These are phyloP conservation scores for Penstemon barbatus DNA, from an alignment of 257 asterid species.

Conservation along the genomic window DNA sequence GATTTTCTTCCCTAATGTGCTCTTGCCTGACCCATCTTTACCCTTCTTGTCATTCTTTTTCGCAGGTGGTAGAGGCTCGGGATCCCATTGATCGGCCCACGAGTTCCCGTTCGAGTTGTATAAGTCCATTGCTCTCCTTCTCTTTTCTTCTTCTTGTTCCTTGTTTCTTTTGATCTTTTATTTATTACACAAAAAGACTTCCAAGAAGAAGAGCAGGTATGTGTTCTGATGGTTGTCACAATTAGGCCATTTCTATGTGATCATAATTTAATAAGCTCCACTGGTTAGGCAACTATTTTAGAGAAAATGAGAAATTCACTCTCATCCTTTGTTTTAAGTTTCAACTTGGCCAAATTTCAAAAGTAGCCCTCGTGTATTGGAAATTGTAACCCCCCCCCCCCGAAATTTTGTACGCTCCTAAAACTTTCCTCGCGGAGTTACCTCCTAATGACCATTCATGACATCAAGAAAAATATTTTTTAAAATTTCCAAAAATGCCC, in stretches of 20 bases:
- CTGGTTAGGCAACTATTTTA: conserved; percentile 21
- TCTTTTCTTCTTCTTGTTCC: not conserved
- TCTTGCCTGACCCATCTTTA: conserved; percentile 38
- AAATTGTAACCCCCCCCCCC: too few species aligned
- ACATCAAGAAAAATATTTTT: too few species aligned
- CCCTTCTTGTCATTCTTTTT: conserved; percentile 35
- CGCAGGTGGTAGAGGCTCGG: conserved; percentile 60
- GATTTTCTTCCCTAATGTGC: conserved; percentile 49
- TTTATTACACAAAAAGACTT: not conserved
- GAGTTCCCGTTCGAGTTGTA: conserved; percentile 66
- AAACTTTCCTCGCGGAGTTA: too few species aligned
- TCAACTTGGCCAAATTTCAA: too few species aligned
- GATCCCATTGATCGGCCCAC: conserved; percentile 99
- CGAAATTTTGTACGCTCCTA: too few species aligned
- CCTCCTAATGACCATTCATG: too few species aligned
- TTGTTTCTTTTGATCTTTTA: not conserved
- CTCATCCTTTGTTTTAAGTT: conserved; percentile 35
- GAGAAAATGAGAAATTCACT: conserved; percentile 34
- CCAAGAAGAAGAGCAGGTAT: conserved; percentile 20
- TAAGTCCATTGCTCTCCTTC: conserved; percentile 47
- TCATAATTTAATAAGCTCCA: conserved; percentile 16
- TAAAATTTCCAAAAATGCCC: too few species aligned
- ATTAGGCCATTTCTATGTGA: conserved; percentile 25
- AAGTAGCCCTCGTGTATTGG: too few species aligned
- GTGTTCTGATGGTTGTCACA: conserved; percentile 12